Base-by-base conservation (phyloP, 2,329 filamentous ascomycete genomes). In the Scolecobasidium constrictum region DNA sequence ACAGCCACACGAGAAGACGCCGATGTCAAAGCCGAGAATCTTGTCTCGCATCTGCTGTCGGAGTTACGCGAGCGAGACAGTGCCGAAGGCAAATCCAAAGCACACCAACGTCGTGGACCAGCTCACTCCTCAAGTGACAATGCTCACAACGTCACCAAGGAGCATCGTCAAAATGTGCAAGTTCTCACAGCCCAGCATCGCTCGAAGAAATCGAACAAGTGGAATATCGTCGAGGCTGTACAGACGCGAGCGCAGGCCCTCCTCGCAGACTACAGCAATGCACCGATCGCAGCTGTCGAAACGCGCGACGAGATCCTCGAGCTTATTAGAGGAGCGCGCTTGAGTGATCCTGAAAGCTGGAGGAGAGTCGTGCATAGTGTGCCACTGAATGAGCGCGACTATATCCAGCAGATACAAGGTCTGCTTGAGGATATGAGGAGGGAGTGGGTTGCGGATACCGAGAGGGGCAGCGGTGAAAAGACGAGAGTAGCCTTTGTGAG, bases 171-270 rank as follows among this genome's bases (percentile, higher is more conserved):
- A 51, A 83, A 90, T 44, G 87, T 96, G 36, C 81, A 83, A 47
- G 81, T 96, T n/a, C 72, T 95, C 3, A 74, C 87, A 4, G 78
- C 84, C 1, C 81, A 85, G 45, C 88, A 86, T 39, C 79, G 81
- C 53, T 86, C 81, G 60, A 95, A 94, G 63, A 96, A 95, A 66
- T 84, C 83, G 49, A 95, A 94, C 62, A 79, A 90, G 42, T 79
- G 80, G 55, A 81, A 81, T 20, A 86, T 96, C 39, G 80, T 95
- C 38, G 86, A 94, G 57, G 83, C 88, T 50, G 74, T 73, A n/a
- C 67, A 75, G 42, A 56, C 68, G 4, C 66, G 65, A 22, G 71
- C 69, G 21, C 71, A 75, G 21, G 75, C 74, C 44, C 69, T 88
- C 26, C 72, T 86, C 11, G 75, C 81, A 22, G 75, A 75, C 4